These are phyloP conservation scores for Mycocentrospora acerina DNA, from an alignment of 2,329 filamentous ascomycete genomes.

Conservation along the genomic window DNA sequence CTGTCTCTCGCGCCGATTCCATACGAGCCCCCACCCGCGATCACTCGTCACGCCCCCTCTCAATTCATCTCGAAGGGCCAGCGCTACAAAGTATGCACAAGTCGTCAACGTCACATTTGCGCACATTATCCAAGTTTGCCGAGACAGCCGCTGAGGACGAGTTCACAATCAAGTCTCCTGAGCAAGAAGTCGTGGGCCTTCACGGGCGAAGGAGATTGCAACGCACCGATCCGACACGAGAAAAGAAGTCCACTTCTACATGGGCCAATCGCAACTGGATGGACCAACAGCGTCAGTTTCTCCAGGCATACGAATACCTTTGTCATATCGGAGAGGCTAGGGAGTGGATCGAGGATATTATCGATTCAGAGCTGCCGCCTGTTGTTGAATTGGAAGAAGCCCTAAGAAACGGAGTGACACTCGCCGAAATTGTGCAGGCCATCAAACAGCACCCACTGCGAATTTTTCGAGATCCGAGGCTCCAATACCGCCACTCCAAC, in stretches of 20 bases:
- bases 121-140: constrained; percentile 81
- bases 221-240: constrained; percentile 59
- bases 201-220: constrained; percentile 83
- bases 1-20: constrained; percentile 38
- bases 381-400: constrained; percentile 94
- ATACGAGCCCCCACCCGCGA: constrained; percentile 40
- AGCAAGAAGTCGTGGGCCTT: constrained; percentile 84
- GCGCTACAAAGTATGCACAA: constrained; percentile 82
- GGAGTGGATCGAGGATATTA: constrained; percentile 96
- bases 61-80: constrained; percentile 39
- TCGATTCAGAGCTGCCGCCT: constrained; percentile 80
- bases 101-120: constrained; percentile 86
- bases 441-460: constrained; percentile 73
- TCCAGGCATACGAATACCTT: constrained; percentile 97
- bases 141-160: constrained; percentile 75
- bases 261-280: constrained; percentile 94
- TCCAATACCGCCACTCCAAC: constrained; percentile 95
- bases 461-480: constrained; percentile 81
- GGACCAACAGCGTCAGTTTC: constrained; percentile 95
- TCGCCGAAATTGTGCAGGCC: constrained; percentile 90
- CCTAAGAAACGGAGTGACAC: constrained; percentile 85
- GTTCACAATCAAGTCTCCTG: constrained; percentile 73
- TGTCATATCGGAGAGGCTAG: constrained; percentile 99
- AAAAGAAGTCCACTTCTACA: constrained; percentile 55
- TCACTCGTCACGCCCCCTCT: constrained; percentile 32